These are phyloP conservation scores for Hygrocybe coccinea DNA, from an alignment of 768 basidiomycete genomes.

Conservation along the genomic window DNA sequence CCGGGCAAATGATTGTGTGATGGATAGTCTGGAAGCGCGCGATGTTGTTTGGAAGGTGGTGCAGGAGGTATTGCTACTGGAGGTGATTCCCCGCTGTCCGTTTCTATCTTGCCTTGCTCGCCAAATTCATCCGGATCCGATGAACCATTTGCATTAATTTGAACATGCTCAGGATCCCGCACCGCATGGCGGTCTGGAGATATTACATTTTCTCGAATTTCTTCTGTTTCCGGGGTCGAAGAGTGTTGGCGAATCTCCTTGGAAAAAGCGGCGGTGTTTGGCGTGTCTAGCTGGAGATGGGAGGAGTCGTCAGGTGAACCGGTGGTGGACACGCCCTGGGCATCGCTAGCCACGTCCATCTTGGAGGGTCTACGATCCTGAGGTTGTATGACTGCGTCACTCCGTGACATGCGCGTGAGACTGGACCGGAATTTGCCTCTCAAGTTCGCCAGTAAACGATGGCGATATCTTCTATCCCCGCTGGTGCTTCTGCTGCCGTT, in stretches of 20 bases:
- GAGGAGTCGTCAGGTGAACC: neutral
- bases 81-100: neutral
- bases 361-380: neutral
- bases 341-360: neutral
- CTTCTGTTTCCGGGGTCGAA: neutral
- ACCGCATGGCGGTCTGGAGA: neutral
- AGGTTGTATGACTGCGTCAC: neutral
- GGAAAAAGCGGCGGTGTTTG: neutral
- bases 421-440: neutral
- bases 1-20: neutral
- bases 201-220: neutral
- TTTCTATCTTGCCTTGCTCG: neutral
- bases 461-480: conserved; percentile 39
- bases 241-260: neutral
- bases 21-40: neutral
- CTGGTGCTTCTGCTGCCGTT: conserved; percentile 67
- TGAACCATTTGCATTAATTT: neutral
- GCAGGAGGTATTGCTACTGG: neutral
- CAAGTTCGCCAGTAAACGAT: neutral
- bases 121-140: too few species aligned
- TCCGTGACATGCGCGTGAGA: neutral
- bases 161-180: neutral
- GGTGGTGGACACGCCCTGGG: neutral
- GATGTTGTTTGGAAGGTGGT: conserved; percentile 3
- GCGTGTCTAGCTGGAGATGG: neutral